Evolutionary conservation across 257 asterid genomes (phyloP), one percentile per base, ranked within the genome.

Genomic region (Pogostemon cablin): DNA sequence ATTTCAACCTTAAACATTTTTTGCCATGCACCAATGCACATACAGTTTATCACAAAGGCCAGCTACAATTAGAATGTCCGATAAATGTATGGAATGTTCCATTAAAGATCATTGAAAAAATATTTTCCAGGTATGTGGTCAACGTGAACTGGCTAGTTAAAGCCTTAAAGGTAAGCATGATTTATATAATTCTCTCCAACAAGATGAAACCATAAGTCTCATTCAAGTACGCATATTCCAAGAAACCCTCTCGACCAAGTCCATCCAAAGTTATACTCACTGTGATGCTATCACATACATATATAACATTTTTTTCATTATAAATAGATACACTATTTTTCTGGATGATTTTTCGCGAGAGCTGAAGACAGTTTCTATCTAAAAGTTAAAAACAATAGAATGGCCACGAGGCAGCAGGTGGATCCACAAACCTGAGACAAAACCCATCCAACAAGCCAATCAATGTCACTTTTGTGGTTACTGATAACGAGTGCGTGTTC

Each of bases 401-500:
- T 55, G 3, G 38, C 34, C 6, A 50, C 15, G 55, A 65, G 74
- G 64, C 73, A 73, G 72, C 66, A 74, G 42, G 60, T 20, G 68
- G 67, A 53, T 17, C 32, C 47, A 58, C 79, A 65, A 67, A 93
- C 99, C 99, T 93, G 99, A 76, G 98, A 96, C 66, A 91, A 67
- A 72, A 93, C 84, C 98, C 98, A 93, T 80, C 98, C 99, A 66
- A 93, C 99, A 75, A 93, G 96, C 99, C 99, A 93, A 79, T 93
- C 99, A 61, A 93, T 91, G 79, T 93, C 99, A 80, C 99, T 91
- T 81, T 78, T 84, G 85, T 93, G 99, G 77, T 91, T 93, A 63
- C 73, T 75, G 17, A 91, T 79, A 73, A 91, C 84, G 70, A 93
- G 96, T 25, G 99, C 98, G 65, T 93, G 97, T 72, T 93, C 99